Evolutionary conservation across 768 basidiomycete genomes (phyloP), one percentile per base, ranked within the genome.

Genomic region (Zangia roseola): DNA sequence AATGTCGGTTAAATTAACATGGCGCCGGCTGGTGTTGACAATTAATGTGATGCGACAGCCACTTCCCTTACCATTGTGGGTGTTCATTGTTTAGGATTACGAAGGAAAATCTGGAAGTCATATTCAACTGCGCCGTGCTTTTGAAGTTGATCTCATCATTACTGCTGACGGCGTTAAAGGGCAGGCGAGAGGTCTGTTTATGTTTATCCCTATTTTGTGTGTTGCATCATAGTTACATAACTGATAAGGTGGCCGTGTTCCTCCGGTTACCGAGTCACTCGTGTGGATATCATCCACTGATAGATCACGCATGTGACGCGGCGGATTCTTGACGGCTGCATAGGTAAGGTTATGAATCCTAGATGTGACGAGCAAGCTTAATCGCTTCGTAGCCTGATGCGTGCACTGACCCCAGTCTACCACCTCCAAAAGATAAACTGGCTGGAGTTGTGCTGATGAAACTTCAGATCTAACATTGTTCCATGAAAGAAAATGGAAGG

Each of bases 1-100:
- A 62, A 61, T 43, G 53, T 60, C 14, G 67, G 65, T 16, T 47
- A 58, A 10, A 47, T 63, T 35, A n/a, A 59, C 61, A 59, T 57
- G 60, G 57, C 19, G 12, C 34, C 31, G 45, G 57, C 30, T 49
- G 36, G 54, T 55, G 37, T 34, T 49, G n/a, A n/a, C n/a, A 34
- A 41, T 53, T 54, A 52, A 54, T 54, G 51, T 56, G 43, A 49
- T 50, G 36, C 26, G 46, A 30, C 28, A 28, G 42, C 48, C 47
- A 45, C 40, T 54, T 53, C 43, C 50, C 40, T 45, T 31, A 25
- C 49, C 41, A 28, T 44, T 37, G 26, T 58, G 43, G 40, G 57
- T n/a, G n/a, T n/a, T n/a, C n/a, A n/a, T 50, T 36, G 53, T 56
- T 43, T 54, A 55, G 53, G 46, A 50, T 25, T 61, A 64, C 51